Conservation (phyloP, 805 yeast genomes). For the Pichia sporocuriosa region DNA sequence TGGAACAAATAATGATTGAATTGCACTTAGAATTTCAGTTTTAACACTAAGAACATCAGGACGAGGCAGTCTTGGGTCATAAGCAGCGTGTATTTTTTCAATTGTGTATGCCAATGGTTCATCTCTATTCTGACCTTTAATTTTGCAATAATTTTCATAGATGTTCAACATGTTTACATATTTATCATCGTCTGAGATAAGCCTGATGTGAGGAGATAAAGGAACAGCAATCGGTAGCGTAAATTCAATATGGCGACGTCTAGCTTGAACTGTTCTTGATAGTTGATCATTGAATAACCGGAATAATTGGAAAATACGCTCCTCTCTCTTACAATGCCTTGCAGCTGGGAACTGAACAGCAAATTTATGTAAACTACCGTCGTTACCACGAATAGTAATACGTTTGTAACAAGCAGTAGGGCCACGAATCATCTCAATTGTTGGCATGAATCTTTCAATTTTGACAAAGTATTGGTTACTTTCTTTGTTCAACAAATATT, state of each 20-base stretch:
- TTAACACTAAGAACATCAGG: slow-evolving; percentile 86
- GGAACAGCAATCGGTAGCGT: slow-evolving; percentile 92
- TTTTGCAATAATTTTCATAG: slow-evolving; percentile 80
- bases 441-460: slow-evolving; percentile 87
- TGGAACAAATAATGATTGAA: slow-evolving; percentile 84
- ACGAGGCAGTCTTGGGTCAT: slow-evolving; percentile 87
- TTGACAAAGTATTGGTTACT: slow-evolving; percentile 86
- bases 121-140: slow-evolving; percentile 69
- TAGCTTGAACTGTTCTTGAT: slow-evolving; percentile 75
- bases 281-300: slow-evolving; percentile 80
- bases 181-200: slow-evolving; percentile 73
- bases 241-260: slow-evolving; percentile 77
- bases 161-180: slow-evolving; percentile 73
- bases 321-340: slow-evolving; percentile 94
- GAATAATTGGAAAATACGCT: slow-evolving; percentile 85
- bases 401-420: slow-evolving; percentile 87
- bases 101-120: slow-evolving; percentile 83
- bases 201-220: slow-evolving; percentile 86
- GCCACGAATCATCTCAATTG: slow-evolving; percentile 82
- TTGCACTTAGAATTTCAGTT: slow-evolving; percentile 85
- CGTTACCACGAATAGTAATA: slow-evolving; percentile 84
- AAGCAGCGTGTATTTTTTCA: slow-evolving; percentile 83
- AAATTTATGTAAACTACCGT: slow-evolving; percentile 86
- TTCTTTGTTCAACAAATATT: slow-evolving; percentile 81
- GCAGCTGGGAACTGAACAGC: slow-evolving; percentile 98